Percentiles rank a stretch among this genome's conserved stretches.
Evolutionary conservation across 371 early-diverging fungal genomes (phyloP).

Genomic region (Sporodiniella umbellata): DNA sequence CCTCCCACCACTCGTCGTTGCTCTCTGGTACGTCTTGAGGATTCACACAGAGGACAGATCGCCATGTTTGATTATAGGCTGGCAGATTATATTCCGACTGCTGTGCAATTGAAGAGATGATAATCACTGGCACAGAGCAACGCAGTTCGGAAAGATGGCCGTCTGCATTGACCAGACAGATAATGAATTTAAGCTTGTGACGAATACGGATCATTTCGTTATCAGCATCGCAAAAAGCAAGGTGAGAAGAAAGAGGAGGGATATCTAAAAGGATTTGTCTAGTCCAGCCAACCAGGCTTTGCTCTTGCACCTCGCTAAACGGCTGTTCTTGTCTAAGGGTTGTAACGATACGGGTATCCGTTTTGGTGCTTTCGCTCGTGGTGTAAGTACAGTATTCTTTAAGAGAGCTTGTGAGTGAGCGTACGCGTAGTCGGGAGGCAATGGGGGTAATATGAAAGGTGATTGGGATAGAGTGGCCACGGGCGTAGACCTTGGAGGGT

Average conservation of each 20-base stretch:
- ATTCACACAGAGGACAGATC: slow-evolving; percentile 37
- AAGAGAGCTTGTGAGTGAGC: slow-evolving; percentile 30
- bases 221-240: slow-evolving; percentile 25
- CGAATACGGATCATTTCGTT: slow-evolving; percentile 40
- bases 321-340: slow-evolving; percentile 32
- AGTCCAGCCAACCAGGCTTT: slow-evolving; percentile 17
- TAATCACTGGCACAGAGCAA: slow-evolving; percentile 20
- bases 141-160: slow-evolving; percentile 45
- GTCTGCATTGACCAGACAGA: slow-evolving; percentile 41
- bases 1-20: slow-evolving; percentile 77
- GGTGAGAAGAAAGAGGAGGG: slow-evolving; percentile 20
- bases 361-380: slow-evolving; percentile 27
- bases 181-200: slow-evolving; percentile 43
- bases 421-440: slow-evolving; percentile 28
- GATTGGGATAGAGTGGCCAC: slow-evolving; percentile 36
- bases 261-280: slow-evolving; percentile 27
- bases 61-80: slow-evolving; percentile 51
- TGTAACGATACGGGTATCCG: slow-evolving; percentile 30
- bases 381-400: slow-evolving; percentile 39
- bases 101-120: slow-evolving; percentile 36
- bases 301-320: slow-evolving; percentile 2
- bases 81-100: slow-evolving; percentile 36
- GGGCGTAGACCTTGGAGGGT: slow-evolving; percentile 34
- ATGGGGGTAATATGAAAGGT: slow-evolving; percentile 38
- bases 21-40: slow-evolving; percentile 48